phyloP scores from a whole-genome alignment of 768 basidiomycete species.

The Tremella mesenterica region DNA sequence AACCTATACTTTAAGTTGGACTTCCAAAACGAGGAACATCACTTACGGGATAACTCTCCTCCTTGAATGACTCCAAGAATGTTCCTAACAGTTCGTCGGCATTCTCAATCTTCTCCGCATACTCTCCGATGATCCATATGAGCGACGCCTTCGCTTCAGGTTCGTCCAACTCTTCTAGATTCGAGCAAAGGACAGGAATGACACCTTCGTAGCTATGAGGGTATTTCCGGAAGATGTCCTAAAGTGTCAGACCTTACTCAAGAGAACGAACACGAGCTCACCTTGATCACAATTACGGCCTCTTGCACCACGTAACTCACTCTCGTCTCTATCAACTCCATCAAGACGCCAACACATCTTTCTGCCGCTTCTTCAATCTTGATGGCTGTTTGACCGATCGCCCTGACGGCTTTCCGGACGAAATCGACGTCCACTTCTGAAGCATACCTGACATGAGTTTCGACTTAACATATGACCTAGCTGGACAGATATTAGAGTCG shows the following conservation, averaged over 20 bases:
- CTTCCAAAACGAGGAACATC: neutral
- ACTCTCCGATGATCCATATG: slow-evolving; percentile 99
- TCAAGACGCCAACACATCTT: slow-evolving; percentile 83
- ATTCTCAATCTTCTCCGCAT: slow-evolving; percentile 94
- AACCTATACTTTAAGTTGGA: slow-evolving; percentile 47
- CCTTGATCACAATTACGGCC: slow-evolving; percentile 98
- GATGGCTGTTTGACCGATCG: slow-evolving; percentile 91
- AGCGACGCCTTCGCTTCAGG: slow-evolving; percentile 96
- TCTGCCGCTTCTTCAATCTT: slow-evolving; percentile 90
- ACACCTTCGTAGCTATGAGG: slow-evolving; percentile 93
- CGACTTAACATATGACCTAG: neutral
- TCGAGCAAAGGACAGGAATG: slow-evolving; percentile 87
- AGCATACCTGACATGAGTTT: slow-evolving; percentile 58
- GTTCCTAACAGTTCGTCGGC: slow-evolving; percentile 82
- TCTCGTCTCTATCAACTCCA: slow-evolving; percentile 84
- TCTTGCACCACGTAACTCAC: slow-evolving; percentile 98
- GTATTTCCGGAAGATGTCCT: slow-evolving; percentile 99
- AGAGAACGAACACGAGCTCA: slow-evolving; percentile 38
- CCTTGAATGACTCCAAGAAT: slow-evolving; percentile 85
- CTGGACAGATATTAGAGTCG: too few species aligned
- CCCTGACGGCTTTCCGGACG: slow-evolving; percentile 85
- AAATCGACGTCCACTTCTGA: slow-evolving; percentile 98
- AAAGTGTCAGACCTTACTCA: neutral
- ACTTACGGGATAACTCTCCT: slow-evolving; percentile 80
- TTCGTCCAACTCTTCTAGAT: slow-evolving; percentile 92